Evolutionary conservation across 441 rosid genomes (phyloP), one percentile per base, ranked within the genome.

Genomic region (Croton setiger): DNA sequence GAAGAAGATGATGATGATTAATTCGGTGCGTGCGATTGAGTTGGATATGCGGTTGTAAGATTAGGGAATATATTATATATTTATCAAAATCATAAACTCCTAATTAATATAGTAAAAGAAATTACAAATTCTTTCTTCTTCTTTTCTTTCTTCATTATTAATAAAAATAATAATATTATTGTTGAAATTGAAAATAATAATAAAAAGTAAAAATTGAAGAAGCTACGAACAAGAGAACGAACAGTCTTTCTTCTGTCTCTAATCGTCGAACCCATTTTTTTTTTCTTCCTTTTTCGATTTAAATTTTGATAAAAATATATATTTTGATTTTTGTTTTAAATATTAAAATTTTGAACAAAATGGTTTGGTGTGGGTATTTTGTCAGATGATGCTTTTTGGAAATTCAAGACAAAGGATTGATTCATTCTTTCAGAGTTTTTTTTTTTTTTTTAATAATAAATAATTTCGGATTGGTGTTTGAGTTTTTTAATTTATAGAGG

Each of bases 41-140:
- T 74, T 72, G 80, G 84, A 79, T 76, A 84, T 83, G 84, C 45
- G 55, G 68, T 63, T 79, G 82, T 78, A 74, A 75, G 85, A 83
- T 76, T 78, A 66, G 18, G 35, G 35, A 53, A 48, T 64, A 47
- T 12, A 20, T 14, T 18, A 3, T 18, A 20, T 20, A 4, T n/a
- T 18, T 31, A n/a, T n/a, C 44, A 52, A 48, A 27, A 27, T 27
- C 31, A 27, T 27, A 27, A 27, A 27, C 31, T 27, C 2, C 31
- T 65, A 53, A 65, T 65, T 53, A 66, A 66, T 64, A 55, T 11
- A n/a, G 27, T 17, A 51, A 64, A 31, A 17, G 57, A 47, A 48
- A 56, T 27, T 27, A 17, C 44, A 47, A 48, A 56, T 27, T 27
- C 5, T 56, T 56, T 7, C 31, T 36, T 45, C 52, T 27, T 27